Evolutionary conservation across 2,329 filamentous ascomycete genomes (phyloP).

Genomic region (Tolypocladium ophioglossoides): DNA sequence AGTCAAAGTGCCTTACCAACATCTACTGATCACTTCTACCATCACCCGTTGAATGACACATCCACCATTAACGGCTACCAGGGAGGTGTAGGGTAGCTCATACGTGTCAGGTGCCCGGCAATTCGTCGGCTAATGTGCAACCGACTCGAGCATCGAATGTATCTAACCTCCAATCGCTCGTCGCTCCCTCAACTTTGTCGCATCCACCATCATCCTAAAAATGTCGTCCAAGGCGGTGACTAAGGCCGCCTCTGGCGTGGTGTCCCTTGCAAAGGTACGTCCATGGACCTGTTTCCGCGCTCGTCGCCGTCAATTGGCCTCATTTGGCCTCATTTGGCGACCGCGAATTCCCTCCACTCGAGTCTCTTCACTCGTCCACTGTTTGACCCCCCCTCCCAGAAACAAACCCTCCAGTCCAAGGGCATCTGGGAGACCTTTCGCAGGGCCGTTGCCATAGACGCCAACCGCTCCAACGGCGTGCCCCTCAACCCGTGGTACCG

Average conservation of each 20-base stretch:
- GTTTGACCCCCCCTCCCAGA: conserved; percentile 45
- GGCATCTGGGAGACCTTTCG: conserved; percentile 84
- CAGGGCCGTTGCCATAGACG: conserved; percentile 67
- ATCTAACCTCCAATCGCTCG: conserved; percentile 5
- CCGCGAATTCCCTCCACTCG: conserved; percentile 1
- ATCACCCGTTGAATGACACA: too few relatives aligned
- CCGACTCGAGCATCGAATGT: conserved; percentile 4
- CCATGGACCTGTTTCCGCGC: not conserved
- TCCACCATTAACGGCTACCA: not conserved
- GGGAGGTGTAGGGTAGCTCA: not conserved
- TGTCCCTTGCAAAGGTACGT: conserved; percentile 48
- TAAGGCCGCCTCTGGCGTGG: conserved; percentile 42
- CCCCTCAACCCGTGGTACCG: conserved; percentile 91
- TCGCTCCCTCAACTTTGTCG: conserved; percentile 6
- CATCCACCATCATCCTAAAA: conserved; percentile 19
- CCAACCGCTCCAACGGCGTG: conserved; percentile 81
- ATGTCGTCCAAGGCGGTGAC: conserved; percentile 54
- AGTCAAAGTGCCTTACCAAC: too few relatives aligned
- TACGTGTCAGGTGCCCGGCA: not conserved
- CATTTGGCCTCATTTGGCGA: not conserved
- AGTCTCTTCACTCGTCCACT: conserved; percentile 1
- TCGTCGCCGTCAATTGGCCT: not conserved
- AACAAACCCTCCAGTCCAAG: conserved; percentile 87
- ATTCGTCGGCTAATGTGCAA: conserved; percentile 7
- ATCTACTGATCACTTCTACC: too few relatives aligned